Conservation (phyloP, 1,284 basidiomycete species). For the Moesziomyces antarcticus region DNA sequence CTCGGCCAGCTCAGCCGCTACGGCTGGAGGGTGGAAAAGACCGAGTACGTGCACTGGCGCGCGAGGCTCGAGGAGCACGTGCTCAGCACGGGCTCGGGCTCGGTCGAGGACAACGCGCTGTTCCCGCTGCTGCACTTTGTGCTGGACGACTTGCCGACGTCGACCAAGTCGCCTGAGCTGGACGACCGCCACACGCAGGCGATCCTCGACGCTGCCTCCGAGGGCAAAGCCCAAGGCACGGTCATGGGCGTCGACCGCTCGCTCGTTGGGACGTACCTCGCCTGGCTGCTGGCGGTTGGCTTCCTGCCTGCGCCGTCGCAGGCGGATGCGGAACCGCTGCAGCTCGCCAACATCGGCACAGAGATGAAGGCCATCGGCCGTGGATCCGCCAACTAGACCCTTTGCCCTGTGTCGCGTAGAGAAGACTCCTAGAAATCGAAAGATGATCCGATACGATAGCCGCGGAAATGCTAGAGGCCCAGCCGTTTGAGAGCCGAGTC, state of each 20-base stretch:
- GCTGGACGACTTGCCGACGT: constrained; percentile 94
- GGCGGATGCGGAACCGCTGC: constrained; percentile 47
- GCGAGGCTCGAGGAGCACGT: constrained; percentile 93
- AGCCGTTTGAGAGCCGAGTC: too few relatives aligned
- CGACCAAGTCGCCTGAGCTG: constrained; percentile 91
- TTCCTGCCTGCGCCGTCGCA: constrained; percentile 73
- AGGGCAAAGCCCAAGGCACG: constrained; percentile 68
- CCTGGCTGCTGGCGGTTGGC: constrained; percentile 88
- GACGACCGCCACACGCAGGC: constrained; percentile 85
- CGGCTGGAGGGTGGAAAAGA: constrained; percentile 81
- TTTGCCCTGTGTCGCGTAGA: neutral
- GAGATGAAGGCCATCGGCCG: constrained; percentile 64
- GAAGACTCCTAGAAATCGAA: neutral
- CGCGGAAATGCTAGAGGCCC: too few relatives aligned
- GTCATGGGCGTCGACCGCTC: constrained; percentile 79
- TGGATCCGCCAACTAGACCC: constrained; percentile 57
- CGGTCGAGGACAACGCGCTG: constrained; percentile 88
- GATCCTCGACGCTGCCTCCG: constrained; percentile 73
- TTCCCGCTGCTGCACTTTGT: constrained; percentile 98
- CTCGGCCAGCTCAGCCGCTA: constrained; percentile 80
- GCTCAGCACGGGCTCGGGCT: constrained; percentile 69
- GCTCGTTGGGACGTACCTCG: constrained; percentile 87
- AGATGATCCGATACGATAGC: neutral
- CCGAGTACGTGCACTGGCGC: constrained; percentile 93
- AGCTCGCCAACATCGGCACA: constrained; percentile 43